Conservation (phyloP, 2,329 filamentous ascomycete genomes). For the Alternaria hordeiaustralica region DNA sequence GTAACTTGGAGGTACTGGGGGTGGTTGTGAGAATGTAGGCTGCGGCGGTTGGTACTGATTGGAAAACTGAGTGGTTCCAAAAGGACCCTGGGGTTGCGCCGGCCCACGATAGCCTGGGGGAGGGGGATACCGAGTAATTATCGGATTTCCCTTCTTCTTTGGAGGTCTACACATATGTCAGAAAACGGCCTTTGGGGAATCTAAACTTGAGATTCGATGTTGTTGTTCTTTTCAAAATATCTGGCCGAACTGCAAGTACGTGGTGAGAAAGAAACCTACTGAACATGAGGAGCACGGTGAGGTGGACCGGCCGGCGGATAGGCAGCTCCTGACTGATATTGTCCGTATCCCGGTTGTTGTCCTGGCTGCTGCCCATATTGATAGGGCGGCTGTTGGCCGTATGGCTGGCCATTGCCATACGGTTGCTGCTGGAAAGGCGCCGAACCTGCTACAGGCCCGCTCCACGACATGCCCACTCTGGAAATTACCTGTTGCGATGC, state of each 20-base stretch:
- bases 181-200: constrained; percentile 6
- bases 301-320: constrained; percentile 32
- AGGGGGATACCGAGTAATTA: constrained; percentile 59
- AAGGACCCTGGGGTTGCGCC: constrained; percentile 40
- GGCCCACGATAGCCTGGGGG: constrained; percentile 55
- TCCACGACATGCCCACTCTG: constrained; percentile 45
- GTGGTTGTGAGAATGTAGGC: constrained; percentile 35
- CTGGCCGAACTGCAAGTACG: neutral
- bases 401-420: constrained; percentile 37
- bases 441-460: constrained; percentile 40
- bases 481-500: constrained; percentile 3
- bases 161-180: constrained; percentile 34
- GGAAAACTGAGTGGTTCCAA: constrained; percentile 31
- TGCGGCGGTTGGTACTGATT: constrained; percentile 38
- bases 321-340: constrained; percentile 34
- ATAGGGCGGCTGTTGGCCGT: constrained; percentile 35
- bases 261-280: constrained; percentile 35
- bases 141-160: constrained; percentile 57
- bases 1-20: constrained; percentile 27
- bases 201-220: neutral
- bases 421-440: constrained; percentile 43
- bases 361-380: constrained; percentile 42
- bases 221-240: neutral
- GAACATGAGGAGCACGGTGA: constrained; percentile 35
- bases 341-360: constrained; percentile 38